A percentile compares a stretch with the other conserved stretches of the same genome.
Evolutionary conservation across 352 stramenopile genomes (phyloP).

Genomic region (Phytophthora vignae): DNA sequence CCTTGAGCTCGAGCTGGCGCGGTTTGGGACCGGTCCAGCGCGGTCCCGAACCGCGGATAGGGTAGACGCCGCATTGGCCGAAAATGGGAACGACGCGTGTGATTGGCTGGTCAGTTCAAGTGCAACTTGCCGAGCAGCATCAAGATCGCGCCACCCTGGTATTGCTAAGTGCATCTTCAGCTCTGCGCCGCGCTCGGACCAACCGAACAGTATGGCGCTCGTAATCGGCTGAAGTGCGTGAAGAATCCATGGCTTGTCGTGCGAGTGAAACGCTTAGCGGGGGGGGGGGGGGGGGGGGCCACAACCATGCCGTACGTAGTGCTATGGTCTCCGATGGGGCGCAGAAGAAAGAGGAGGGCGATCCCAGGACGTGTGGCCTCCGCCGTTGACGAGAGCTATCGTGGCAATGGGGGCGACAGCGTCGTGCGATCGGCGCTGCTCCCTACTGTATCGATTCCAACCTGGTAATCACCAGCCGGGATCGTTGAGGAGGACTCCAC

Average conservation of each 20-base stretch:
- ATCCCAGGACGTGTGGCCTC: background rate
- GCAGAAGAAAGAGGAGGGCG: background rate
- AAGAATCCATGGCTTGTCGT: background rate
- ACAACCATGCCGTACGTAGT: background rate
- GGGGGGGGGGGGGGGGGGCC: too few relatives aligned
- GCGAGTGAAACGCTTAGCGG: background rate
- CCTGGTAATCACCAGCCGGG: conserved; percentile 21
- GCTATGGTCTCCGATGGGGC: background rate
- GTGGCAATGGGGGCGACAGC: background rate
- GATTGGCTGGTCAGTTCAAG: conserved; percentile 12
- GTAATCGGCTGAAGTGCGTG: background rate
- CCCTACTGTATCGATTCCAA: background rate
- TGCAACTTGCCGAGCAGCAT: too few relatives aligned
- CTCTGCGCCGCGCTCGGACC: background rate
- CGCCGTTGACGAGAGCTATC: background rate
- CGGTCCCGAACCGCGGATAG: conserved; percentile 7
- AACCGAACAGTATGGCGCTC: background rate
- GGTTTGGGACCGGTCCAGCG: conserved; percentile 29
- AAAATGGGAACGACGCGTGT: background rate
- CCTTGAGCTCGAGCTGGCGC: background rate
- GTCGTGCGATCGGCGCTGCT: conserved; percentile 5
- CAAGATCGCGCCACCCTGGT: background rate
- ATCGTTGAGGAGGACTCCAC: conserved; percentile 35
- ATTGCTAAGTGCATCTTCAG: background rate
- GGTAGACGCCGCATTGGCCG: background rate